Evolutionary conservation across 768 basidiomycete species (phyloP).

Genomic region (Suillus occidentalis): DNA sequence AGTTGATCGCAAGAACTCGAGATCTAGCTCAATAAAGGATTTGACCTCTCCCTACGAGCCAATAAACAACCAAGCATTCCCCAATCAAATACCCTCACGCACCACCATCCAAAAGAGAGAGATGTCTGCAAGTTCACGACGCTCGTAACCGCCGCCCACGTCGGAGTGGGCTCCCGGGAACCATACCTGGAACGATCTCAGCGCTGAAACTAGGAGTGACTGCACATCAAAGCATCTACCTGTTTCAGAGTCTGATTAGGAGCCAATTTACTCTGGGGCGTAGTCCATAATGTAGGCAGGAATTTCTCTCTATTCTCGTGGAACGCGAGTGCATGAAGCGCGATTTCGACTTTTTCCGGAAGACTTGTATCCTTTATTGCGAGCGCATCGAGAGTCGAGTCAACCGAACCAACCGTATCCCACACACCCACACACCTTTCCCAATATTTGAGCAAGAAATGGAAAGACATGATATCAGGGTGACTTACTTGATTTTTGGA

Average conservation of each 20-base stretch:
- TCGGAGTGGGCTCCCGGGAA: slow-evolving; percentile 27
- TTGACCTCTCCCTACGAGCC: slow-evolving; percentile 4
- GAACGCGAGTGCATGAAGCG: slow-evolving; percentile 28
- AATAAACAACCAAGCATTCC: neutral
- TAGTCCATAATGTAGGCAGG: slow-evolving; percentile 19
- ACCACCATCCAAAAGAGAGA: slow-evolving; percentile 27
- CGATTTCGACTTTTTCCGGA: slow-evolving; percentile 17
- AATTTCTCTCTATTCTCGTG: slow-evolving; percentile 27
- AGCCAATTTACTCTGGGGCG: slow-evolving; percentile 3
- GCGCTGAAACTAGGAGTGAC: neutral
- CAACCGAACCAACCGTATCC: slow-evolving; percentile 24
- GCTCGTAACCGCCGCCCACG: slow-evolving; percentile 16
- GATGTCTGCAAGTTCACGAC: slow-evolving; percentile 17
- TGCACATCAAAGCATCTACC: slow-evolving; percentile 5
- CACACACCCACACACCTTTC: slow-evolving; percentile 21
- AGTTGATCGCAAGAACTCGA: slow-evolving; percentile 3
- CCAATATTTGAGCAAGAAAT: neutral
- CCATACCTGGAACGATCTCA: slow-evolving; percentile 21
- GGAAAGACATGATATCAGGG: neutral
- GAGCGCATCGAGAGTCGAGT: slow-evolving; percentile 9
- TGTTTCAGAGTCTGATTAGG: slow-evolving; percentile 16
- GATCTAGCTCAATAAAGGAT: slow-evolving; percentile 8
- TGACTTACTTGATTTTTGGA: neutral
- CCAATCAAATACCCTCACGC: neutral
- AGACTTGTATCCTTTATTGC: slow-evolving; percentile 18